These are phyloP conservation scores for Tetracladium setigerum DNA, from an alignment of 495 filamentous ascomycete genomes.

Conservation along the genomic window DNA sequence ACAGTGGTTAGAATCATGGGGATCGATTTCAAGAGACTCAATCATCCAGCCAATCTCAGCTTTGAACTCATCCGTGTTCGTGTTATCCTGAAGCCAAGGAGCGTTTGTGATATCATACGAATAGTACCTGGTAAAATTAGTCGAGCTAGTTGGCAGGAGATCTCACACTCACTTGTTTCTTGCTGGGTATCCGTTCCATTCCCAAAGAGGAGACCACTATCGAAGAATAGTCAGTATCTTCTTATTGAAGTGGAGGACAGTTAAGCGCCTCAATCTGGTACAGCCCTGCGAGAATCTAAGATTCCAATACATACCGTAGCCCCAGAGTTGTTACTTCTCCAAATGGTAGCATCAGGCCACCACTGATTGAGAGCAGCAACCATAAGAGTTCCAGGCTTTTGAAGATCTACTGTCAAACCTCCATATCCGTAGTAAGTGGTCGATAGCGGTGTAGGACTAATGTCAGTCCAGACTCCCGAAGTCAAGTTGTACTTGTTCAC, in stretches of 20 bases:
- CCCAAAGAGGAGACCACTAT: slow-evolving; percentile 44
- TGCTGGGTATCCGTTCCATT: slow-evolving; percentile 39
- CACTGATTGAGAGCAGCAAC: slow-evolving; percentile 49
- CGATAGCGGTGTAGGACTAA: slow-evolving; percentile 38
- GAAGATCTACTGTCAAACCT: slow-evolving; percentile 45
- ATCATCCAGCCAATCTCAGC: slow-evolving; percentile 55
- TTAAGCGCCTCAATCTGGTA: not conserved
- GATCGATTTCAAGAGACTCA: slow-evolving; percentile 51
- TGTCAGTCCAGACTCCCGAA: slow-evolving; percentile 43
- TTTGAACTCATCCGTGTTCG: slow-evolving; percentile 14
- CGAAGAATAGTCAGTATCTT: slow-evolving; percentile 13
- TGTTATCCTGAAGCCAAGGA: slow-evolving; percentile 25
- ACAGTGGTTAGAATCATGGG: slow-evolving; percentile 52
- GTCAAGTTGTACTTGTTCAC: slow-evolving; percentile 45
- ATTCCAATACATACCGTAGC: slow-evolving; percentile 3
- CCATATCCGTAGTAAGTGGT: slow-evolving; percentile 46
- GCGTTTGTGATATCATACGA: slow-evolving; percentile 26
- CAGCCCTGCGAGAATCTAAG: too few species aligned
- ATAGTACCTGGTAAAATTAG: slow-evolving; percentile 30
- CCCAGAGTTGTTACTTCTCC: slow-evolving; percentile 45
- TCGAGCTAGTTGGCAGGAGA: not conserved
- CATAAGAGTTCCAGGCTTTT: slow-evolving; percentile 46
- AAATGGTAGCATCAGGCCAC: slow-evolving; percentile 52
- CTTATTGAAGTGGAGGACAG: not conserved
- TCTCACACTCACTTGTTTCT: slow-evolving; percentile 22